Conservation (phyloP, 2,329 filamentous ascomycete species). For the Aschersonia sp. region DNA sequence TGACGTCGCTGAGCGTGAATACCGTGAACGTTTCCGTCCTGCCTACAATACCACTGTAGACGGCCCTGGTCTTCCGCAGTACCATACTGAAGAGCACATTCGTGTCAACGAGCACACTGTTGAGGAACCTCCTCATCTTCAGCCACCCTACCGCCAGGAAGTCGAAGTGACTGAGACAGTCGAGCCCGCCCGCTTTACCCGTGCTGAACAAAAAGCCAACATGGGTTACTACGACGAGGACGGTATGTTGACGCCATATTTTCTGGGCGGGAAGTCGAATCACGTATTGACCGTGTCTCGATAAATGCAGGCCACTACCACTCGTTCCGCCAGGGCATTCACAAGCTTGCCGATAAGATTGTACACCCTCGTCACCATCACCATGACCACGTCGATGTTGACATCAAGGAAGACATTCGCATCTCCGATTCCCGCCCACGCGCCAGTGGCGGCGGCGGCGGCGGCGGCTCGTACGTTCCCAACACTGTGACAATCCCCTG, state of each 20-base stretch:
- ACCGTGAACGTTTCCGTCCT: conserved; percentile 46
- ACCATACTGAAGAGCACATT: conserved; percentile 12
- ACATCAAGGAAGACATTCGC: conserved; percentile 18
- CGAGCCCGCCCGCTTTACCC: conserved; percentile 32
- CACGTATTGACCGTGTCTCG: conserved; percentile 5
- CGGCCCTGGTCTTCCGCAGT: conserved; percentile 16
- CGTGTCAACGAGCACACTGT: conserved; percentile 22
- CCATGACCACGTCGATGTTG: conserved; percentile 33
- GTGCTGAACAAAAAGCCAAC: conserved; percentile 32
- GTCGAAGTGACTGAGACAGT: conserved; percentile 50
- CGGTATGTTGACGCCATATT: conserved; percentile 25
- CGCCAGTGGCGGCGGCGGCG: conserved; percentile 10
- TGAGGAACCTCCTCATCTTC: conserved; percentile 16
- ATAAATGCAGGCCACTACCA: conserved; percentile 39
- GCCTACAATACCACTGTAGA: conserved; percentile 25
- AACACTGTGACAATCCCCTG: conserved; percentile 97
- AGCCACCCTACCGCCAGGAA: conserved; percentile 38
- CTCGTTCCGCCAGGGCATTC: conserved; percentile 39
- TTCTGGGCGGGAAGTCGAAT: conserved; percentile 2
- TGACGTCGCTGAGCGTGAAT: conserved; percentile 52
- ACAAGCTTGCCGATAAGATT: conserved; percentile 43
- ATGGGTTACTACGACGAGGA: conserved; percentile 55
- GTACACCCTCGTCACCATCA: conserved; percentile 29
- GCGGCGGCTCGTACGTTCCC: conserved; percentile 27
- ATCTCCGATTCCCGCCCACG: conserved; percentile 14